phyloP scores from a whole-genome alignment of 2,329 filamentous ascomycete species.

The Curvularia sp. region DNA sequence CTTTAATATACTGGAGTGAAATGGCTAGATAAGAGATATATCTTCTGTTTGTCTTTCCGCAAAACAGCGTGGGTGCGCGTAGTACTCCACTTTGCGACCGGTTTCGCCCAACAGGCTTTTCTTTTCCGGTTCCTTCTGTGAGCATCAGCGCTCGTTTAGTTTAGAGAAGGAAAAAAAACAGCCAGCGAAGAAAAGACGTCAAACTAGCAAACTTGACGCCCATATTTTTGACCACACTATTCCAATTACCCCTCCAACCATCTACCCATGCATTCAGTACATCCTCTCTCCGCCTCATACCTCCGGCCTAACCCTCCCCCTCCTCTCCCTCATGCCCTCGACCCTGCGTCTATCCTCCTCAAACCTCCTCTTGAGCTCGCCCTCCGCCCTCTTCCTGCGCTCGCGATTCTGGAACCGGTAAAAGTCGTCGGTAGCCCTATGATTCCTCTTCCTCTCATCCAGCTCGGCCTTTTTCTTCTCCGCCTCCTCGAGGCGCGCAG shows the following conservation, averaged over 20 bases:
- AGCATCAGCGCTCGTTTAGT: no score
- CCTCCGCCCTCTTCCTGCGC: constrained; percentile 77
- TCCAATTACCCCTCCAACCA: no score
- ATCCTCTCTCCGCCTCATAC: constrained; percentile 18
- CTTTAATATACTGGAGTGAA: no score
- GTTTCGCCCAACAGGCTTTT: not conserved
- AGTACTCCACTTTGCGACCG: no score
- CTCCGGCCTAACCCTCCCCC: constrained; percentile 48
- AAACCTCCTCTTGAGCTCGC: constrained; percentile 73
- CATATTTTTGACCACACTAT: no score
- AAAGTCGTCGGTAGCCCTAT: constrained; percentile 69
- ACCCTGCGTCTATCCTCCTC: constrained; percentile 78
- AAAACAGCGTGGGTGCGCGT: no score
- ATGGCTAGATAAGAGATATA: no score
- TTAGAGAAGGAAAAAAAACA: no score
- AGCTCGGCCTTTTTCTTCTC: constrained; percentile 65
- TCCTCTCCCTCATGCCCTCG: constrained; percentile 71
- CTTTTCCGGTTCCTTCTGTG: not conserved
- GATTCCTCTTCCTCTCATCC: constrained; percentile 63
- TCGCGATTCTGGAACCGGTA: constrained; percentile 86
- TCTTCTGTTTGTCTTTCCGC: no score
- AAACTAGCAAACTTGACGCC: no score
- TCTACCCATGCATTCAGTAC: no score
- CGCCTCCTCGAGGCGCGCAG: constrained; percentile 73
- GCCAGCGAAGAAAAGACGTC: no score